Evolutionary conservation across 805 yeast species (phyloP), one percentile per base, ranked within the genome.

Genomic region (Yarrowia sp.): DNA sequence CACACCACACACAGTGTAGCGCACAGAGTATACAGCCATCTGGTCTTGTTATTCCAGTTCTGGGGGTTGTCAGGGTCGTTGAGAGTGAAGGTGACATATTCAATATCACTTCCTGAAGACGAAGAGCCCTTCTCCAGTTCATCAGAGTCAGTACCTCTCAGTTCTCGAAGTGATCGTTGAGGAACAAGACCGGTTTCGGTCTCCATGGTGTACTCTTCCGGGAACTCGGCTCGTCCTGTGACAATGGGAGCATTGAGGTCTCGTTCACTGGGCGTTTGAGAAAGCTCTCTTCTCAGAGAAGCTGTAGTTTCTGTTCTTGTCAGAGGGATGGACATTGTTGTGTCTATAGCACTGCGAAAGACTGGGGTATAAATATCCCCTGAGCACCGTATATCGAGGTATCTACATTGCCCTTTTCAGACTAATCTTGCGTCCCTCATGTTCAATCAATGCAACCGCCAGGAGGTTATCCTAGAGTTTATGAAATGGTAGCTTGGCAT

Each of bases 61-160:
- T 86, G 87, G 33, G 98, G 98, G 76, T 92, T 92, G 70, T 85
- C 93, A 0, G 96, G 96, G 74, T 92, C 98, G 68, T 84, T 83
- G 17, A 86, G 78, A 7, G 80, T 78, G 74, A 91, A 92, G 0
- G 97, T 92, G 65, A 92, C 97, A 73, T 90, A 89, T 73, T 90
- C 93, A 66, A 88, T 42, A 8, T 65, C 66, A 7, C 32, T 45
- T 70, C 85, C 89, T 42, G 83, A 71, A 44, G 83, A 71, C 13
- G 79, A 81, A 33, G 68, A 70, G 15, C 71, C 74, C 55, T 66
- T 75, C 63, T 68, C 73, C 44, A 72, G 74, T 41, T 71, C 76
- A 41, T 73, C 74, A 22, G 69, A 69, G 41, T 36, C 57, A 4
- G 47, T 28, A 14, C 51, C 50, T 44, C 64, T 33, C 14, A 58